Base-by-base conservation (phyloP, 164 flowering plant species). In the Annona cherimola region DNA sequence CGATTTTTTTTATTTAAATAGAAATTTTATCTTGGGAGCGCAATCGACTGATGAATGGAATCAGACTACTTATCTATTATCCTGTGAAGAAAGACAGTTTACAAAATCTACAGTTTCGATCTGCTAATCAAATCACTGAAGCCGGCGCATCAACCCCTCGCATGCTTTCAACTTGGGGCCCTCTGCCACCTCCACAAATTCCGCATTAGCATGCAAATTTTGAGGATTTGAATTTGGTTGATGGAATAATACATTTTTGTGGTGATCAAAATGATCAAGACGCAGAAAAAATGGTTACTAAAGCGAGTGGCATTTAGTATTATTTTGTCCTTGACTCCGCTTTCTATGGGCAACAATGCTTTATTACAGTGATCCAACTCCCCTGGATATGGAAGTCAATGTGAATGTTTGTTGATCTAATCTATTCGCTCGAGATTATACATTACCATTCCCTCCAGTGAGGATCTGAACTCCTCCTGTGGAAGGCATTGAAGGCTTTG, bases 341-440 rank as follows among this genome's bases (percentile, higher is more conserved):
- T 3, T 35, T 63, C 18, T 14, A 40, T 35, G 41, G 40, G 67
- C 67, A 14, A 16, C 67, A 64, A 42, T 9, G 44, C 67, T 40
- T 64, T 64, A 64, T 64, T 64, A 42, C 44, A 41, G 14, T 40
- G 16, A 40, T 14, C 26, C 44, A 64, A 2, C 5, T 11, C 42
- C 14, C 12, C 9, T 61, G 64, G 26, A 64, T 64, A 42, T 41
- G 35, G 18, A 16, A 26, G 35, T 19, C 64, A 61, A 26, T 64
- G 14, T 40, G 18, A 64, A 16, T 40, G 42, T 64, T 40, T 4
- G 26, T 60, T 40, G 40, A 14, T 76, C 79, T 83, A 94, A 40
- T 88, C 89, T 55, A 94, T 87, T 65, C 97, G 77, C 71, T 92
- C 83, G 11, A 94, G 93, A 81, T 88, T 92, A 72, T 76, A 92